Evolutionary conservation across 2,329 filamentous ascomycete species (phyloP).

Genomic region (Bipolaris bicolor): DNA sequence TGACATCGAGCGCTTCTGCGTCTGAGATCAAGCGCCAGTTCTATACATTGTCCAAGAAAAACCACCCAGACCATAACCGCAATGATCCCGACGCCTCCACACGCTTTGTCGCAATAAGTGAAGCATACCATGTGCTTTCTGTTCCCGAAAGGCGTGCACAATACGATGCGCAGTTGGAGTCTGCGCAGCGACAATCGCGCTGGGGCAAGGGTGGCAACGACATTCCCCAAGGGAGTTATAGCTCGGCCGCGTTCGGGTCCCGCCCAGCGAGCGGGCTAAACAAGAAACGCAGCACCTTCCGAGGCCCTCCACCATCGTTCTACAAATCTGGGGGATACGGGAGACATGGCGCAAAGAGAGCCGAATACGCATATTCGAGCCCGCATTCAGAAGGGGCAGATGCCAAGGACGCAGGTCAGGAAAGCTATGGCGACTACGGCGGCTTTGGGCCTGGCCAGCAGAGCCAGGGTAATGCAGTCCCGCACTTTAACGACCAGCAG

Average conservation of each 20-base stretch:
- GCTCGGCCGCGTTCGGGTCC: conserved; percentile 66
- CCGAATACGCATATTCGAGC: conserved; percentile 50
- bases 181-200: conserved; percentile 33
- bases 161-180: conserved; percentile 77
- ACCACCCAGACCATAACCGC: conserved; percentile 92
- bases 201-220: conserved; percentile 41
- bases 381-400: conserved; percentile 14
- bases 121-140: conserved; percentile 81
- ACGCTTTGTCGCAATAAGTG: conserved; percentile 82
- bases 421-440: conserved; percentile 42
- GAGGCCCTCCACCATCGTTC: conserved; percentile 87
- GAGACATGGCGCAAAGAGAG: conserved; percentile 64
- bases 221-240: conserved; percentile 62
- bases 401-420: conserved; percentile 33
- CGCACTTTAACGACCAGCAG: conserved; percentile 77
- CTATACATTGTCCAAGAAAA: conserved; percentile 86
- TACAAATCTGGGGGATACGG: conserved; percentile 84
- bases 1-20: conserved; percentile 72
- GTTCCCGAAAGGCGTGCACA: conserved; percentile 73
- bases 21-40: conserved; percentile 90
- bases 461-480: conserved; percentile 58
- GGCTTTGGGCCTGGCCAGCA: conserved; percentile 68
- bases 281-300: conserved; percentile 75
- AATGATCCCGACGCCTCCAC: conserved; percentile 72
- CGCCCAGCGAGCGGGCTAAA: conserved; percentile 82